Evolutionary conservation across 495 filamentous ascomycete species (phyloP).

Genomic region (Talaromyces trachyspermus): DNA sequence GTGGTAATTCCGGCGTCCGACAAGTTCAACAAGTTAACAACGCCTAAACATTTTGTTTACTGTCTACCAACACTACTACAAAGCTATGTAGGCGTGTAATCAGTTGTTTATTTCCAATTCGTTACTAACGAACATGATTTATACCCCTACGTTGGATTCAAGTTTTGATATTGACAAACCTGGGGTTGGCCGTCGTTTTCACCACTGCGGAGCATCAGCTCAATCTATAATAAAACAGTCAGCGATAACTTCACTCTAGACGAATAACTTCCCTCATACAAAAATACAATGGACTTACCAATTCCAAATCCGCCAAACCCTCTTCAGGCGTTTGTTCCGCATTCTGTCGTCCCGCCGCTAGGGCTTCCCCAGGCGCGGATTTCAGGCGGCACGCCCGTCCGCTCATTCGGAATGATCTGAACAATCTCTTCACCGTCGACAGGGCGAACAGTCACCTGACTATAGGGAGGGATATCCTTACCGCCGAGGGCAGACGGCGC

Average conservation of each 20-base stretch:
- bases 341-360: conserved; percentile 43
- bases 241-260: background rate
- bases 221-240: conserved; percentile 10
- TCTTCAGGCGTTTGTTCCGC: conserved; percentile 49
- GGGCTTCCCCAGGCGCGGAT: conserved; percentile 51
- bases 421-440: conserved; percentile 19
- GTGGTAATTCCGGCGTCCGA: no score
- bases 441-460: conserved; percentile 34
- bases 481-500: no score
- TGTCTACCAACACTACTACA: no score
- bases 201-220: conserved; percentile 18
- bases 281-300: conserved; percentile 19
- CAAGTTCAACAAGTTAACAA: no score
- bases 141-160: no score
- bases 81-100: no score
- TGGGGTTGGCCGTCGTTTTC: conserved; percentile 3
- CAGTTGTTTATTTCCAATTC: no score
- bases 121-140: no score
- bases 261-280: background rate
- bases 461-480: no score
- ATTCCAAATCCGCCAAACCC: conserved; percentile 55
- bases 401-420: conserved; percentile 39
- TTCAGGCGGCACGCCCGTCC: conserved; percentile 51
- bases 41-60: no score
- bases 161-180: conserved; percentile 1